Evolutionary conservation across 179 eudicot species (phyloP).

Genomic region (Carnegiea gigantea): DNA sequence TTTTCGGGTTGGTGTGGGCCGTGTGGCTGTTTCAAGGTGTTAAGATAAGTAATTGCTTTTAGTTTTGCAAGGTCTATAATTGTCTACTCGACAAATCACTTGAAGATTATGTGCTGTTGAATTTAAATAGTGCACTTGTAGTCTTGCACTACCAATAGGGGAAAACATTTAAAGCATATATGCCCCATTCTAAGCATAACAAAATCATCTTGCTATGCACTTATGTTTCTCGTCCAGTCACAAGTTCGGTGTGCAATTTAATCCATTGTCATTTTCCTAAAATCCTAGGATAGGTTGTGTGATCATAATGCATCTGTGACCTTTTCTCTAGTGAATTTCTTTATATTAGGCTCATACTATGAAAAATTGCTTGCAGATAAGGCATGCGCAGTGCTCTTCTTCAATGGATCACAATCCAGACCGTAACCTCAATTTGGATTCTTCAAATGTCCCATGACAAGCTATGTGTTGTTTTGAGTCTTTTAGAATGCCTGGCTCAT

Average conservation of each 20-base stretch:
- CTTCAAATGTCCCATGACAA: conserved; percentile 23
- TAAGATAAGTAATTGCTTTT: background rate
- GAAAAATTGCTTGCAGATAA: conserved; percentile 9
- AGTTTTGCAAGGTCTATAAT: background rate
- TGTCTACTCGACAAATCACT: background rate
- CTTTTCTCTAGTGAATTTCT: background rate
- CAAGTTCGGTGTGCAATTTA: background rate
- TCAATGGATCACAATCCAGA: conserved; percentile 26
- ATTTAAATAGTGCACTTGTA: background rate
- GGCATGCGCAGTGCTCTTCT: conserved; percentile 9
- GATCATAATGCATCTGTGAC: background rate
- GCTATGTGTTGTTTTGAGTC: conserved; percentile 28
- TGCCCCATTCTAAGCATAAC: background rate
- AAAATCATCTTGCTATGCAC: background rate
- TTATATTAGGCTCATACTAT: background rate
- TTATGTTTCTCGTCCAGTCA: background rate
- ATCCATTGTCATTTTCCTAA: too few species aligned
- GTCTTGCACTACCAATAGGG: too few species aligned
- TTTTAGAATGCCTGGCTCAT: conserved; percentile 23
- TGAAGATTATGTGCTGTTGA: background rate
- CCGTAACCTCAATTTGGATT: background rate
- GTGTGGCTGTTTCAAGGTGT: too few species aligned
- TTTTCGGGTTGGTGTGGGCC: background rate
- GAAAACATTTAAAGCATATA: too few species aligned
- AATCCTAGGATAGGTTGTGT: background rate